Evolutionary conservation across 2,329 filamentous ascomycete species (phyloP).

Genomic region (Penicillium psychrosexuale): DNA sequence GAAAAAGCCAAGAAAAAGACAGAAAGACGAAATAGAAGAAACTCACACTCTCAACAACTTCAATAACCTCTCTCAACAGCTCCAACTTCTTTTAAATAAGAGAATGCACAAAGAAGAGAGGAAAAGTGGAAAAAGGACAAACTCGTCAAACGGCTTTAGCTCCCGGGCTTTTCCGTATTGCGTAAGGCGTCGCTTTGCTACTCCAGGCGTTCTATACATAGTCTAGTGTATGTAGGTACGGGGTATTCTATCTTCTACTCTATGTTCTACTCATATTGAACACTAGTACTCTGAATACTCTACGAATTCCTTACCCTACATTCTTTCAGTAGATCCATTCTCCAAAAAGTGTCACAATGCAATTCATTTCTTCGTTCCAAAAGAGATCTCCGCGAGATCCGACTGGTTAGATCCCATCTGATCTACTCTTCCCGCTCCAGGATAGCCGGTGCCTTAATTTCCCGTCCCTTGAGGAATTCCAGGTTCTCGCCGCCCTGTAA

Average conservation of each 20-base stretch:
- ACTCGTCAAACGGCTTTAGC: slow-evolving; percentile 33
- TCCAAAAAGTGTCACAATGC: slow-evolving; percentile 7
- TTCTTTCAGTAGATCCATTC: slow-evolving; percentile 19
- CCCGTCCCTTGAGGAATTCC: slow-evolving; percentile 57
- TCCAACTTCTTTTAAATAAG: slow-evolving; percentile 5
- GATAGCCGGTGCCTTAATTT: slow-evolving; percentile 62
- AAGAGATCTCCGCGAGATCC: slow-evolving; percentile 2
- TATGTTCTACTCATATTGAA: too few species aligned
- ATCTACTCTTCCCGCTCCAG: slow-evolving; percentile 57
- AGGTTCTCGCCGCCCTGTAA: slow-evolving; percentile 60
- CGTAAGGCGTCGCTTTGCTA: slow-evolving; percentile 26
- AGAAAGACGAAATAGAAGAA: neutral
- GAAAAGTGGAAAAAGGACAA: slow-evolving; percentile 20
- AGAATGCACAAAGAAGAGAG: slow-evolving; percentile 11
- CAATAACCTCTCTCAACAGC: slow-evolving; percentile 6
- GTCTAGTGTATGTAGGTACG: too few species aligned
- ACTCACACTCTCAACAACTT: slow-evolving; percentile 3
- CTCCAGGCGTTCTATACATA: neutral
- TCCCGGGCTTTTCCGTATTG: slow-evolving; percentile 41
- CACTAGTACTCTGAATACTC: neutral
- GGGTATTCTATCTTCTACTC: neutral
- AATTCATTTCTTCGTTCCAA: slow-evolving; percentile 26
- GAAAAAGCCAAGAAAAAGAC: neutral
- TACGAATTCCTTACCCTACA: slow-evolving; percentile 10
- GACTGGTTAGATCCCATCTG: slow-evolving; percentile 2